Conservation (phyloP, 345 rosid species). For the Xanthoceras sorbifolium region DNA sequence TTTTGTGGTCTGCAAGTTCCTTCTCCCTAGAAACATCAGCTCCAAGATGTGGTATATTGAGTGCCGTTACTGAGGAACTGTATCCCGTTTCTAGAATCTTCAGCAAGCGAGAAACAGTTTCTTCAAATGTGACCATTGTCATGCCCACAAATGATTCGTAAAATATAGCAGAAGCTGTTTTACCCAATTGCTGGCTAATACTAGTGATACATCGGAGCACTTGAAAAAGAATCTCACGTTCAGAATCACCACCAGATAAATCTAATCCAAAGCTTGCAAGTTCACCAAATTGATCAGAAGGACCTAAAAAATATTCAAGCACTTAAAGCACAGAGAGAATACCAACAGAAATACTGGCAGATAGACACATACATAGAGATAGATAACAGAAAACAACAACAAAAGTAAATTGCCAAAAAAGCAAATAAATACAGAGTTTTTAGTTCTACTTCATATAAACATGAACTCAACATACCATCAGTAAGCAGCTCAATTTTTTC, state of each 20-base stretch:
- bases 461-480: constrained; percentile 53
- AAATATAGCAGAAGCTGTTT: constrained; percentile 69
- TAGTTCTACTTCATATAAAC: constrained; percentile 18
- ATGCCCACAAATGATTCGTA: constrained; percentile 70
- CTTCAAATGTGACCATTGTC: constrained; percentile 64
- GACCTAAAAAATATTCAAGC: constrained; percentile 42
- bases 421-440: background rate
- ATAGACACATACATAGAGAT: background rate
- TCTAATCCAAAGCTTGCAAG: constrained; percentile 44
- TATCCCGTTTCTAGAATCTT: constrained; percentile 85
- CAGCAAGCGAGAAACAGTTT: constrained; percentile 66
- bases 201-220: constrained; percentile 58
- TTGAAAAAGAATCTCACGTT: constrained; percentile 63
- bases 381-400: background rate
- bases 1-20: constrained; percentile 65
- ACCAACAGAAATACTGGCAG: background rate
- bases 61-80: constrained; percentile 45
- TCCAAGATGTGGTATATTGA: constrained; percentile 47
- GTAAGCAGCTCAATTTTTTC: constrained; percentile 66
- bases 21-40: constrained; percentile 69
- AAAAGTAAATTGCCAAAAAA: background rate
- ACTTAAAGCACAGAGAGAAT: background rate
- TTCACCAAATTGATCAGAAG: constrained; percentile 52
- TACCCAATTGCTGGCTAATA: constrained; percentile 80
- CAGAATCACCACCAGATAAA: constrained; percentile 42